Evolutionary conservation across 768 basidiomycete genomes (phyloP).

Genomic region (Kwoniella sp.): DNA sequence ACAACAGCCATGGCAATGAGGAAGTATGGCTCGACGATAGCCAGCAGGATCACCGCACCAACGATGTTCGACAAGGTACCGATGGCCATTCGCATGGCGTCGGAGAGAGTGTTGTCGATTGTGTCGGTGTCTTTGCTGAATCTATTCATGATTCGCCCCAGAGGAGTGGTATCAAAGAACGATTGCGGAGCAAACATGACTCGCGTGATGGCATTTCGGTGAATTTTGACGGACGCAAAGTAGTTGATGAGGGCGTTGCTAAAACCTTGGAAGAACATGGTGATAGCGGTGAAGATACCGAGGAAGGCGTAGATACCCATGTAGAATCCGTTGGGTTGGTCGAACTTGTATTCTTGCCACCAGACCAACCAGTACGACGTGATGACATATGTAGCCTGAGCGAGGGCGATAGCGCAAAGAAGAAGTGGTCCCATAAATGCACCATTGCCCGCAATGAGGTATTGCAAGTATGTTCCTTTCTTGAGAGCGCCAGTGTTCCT

Average conservation of each 20-base stretch:
- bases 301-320: slow-evolving; percentile 80
- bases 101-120: slow-evolving; percentile 52
- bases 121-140: slow-evolving; percentile 56
- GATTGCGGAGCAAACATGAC: slow-evolving; percentile 79
- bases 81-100: slow-evolving; percentile 59
- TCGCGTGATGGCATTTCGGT: slow-evolving; percentile 56
- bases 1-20: slow-evolving; percentile 71
- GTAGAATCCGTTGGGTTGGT: slow-evolving; percentile 57
- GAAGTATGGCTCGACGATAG: slow-evolving; percentile 75
- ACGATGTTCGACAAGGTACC: slow-evolving; percentile 67
- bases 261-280: slow-evolving; percentile 70
- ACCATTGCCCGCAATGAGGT: slow-evolving; percentile 72
- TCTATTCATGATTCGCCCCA: slow-evolving; percentile 56
- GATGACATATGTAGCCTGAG: slow-evolving; percentile 73
- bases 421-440: slow-evolving; percentile 68
- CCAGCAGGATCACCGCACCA: slow-evolving; percentile 75
- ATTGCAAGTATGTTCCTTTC: slow-evolving; percentile 60
- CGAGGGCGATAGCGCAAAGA: slow-evolving; percentile 64
- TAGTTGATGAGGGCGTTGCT: slow-evolving; percentile 68
- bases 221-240: slow-evolving; percentile 72
- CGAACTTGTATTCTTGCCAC: slow-evolving; percentile 71
- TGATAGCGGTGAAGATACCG: slow-evolving; percentile 70
- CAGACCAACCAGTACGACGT: slow-evolving; percentile 70
- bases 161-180: slow-evolving; percentile 62
- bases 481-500: slow-evolving; percentile 74